Evolutionary conservation across 495 filamentous ascomycete species (phyloP), one percentile per base, ranked within the genome.

Genomic region (Penicillium soppii): DNA sequence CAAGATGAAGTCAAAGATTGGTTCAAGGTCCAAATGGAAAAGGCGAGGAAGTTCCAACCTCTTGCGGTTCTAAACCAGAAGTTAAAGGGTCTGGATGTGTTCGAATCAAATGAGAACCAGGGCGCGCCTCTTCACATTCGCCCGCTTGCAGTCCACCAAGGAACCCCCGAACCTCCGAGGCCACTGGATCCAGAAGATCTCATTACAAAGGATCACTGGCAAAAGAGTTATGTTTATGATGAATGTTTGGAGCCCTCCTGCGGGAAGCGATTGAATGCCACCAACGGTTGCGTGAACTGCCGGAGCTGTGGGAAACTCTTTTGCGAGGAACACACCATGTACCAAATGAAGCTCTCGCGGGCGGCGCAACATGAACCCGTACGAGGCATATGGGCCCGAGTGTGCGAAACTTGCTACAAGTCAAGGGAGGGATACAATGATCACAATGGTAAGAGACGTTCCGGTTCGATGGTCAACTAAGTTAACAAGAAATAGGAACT

Each of bases 281-380:
- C 86, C 17, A 90, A 86, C 54, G 91, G 92, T 13, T 89, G 78
- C 51, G 84, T 97, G 56, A 96, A 98, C 62, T 98, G 94, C 63
- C 77, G 94, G 46, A 88, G 90, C 44, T 98, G 94, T 55, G 94
- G 94, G 0, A 87, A 84, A 54, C 74, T 98, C 27, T 98, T 97
- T 63, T 98, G 94, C 70, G 92, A 97, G 64, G 90, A 95, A 56
- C 95, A 98, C 72, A 97, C 92, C 25, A 96, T 97, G 94, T 98
- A 97, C 60, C 92, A 97, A 72, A 97, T 97, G 89, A 97, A 94
- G 77, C 81, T 98, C 16, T 96, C 90, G 8, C 79, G 92, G 39
- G 85, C 90, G 5, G 94, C 95, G 4, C 81, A 85, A 54, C 90
- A 95, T 74, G 95, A 98, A 56, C 95, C 95, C 0, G 87, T 96